phyloP scores from a whole-genome alignment of 78 protist species.

The Kipferlia bialata region DNA sequence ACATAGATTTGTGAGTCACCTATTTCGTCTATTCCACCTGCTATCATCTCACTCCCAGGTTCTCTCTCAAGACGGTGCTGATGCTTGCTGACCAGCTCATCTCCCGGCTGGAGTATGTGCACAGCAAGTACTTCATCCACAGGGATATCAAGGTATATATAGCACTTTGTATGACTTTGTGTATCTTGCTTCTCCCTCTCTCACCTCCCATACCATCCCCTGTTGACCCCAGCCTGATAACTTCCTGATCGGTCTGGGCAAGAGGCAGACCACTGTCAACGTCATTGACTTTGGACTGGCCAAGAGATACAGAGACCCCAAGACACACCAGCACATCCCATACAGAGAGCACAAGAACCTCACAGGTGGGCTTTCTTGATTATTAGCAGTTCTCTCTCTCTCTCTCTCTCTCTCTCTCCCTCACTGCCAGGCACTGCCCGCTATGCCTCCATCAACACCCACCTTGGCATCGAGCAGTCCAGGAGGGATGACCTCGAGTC shows the following conservation, averaged over 20 bases:
- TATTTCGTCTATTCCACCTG: constrained; percentile 22
- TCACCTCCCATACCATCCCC: neutral
- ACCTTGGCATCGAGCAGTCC: constrained; percentile 37
- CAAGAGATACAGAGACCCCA: constrained; percentile 50
- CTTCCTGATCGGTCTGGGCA: constrained; percentile 30
- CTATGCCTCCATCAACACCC: constrained; percentile 26
- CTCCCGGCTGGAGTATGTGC: constrained; percentile 20
- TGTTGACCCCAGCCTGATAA: too few relatives aligned
- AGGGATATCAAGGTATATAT: constrained; percentile 28
- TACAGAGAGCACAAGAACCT: constrained; percentile 43
- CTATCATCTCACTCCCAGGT: too few relatives aligned
- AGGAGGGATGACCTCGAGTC: constrained; percentile 76
- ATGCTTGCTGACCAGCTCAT: constrained; percentile 35
- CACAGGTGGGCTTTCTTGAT: too few relatives aligned
- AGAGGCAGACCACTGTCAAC: constrained; percentile 16
- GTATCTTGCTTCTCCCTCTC: neutral
- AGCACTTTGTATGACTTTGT: too few relatives aligned
- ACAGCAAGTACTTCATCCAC: constrained; percentile 8
- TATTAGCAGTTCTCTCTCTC: too few relatives aligned
- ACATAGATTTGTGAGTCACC: neutral
- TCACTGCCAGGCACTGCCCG: constrained; percentile 25
- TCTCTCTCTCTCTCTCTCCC: too few relatives aligned
- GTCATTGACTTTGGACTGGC: constrained; percentile 45
- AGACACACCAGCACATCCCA: constrained; percentile 55
- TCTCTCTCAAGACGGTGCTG: constrained; percentile 24